Percentiles rank a stretch among this genome's conserved stretches.
Evolutionary conservation across 139 green algal genomes (phyloP).

Genomic region (Astrephomene gubernaculifera): DNA sequence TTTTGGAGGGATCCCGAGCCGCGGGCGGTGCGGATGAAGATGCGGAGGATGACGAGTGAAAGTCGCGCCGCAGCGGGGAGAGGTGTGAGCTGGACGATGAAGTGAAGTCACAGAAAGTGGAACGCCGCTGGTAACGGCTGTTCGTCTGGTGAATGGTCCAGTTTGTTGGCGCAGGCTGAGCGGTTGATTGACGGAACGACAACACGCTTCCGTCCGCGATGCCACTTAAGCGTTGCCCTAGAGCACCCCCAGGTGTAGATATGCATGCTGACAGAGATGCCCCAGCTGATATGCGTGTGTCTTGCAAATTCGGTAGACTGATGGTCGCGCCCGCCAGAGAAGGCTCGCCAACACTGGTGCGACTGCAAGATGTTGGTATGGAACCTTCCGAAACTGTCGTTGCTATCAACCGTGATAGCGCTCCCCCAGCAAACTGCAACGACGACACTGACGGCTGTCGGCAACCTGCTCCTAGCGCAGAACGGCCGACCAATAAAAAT

Average conservation of each 20-base stretch:
- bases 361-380: not conserved
- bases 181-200: no score
- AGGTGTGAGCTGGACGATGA: no score
- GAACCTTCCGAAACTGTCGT: not conserved
- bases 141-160: no score
- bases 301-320: not conserved
- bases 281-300: not conserved
- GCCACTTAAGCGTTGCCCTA: no score
- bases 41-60: no score
- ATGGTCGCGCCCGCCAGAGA: slow-evolving; percentile 6
- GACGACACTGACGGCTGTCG: slow-evolving; percentile 4
- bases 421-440: not conserved
- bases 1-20: not conserved
- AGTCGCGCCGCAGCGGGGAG: no score
- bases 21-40: not conserved
- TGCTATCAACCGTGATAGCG: not conserved
- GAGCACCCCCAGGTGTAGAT: no score
- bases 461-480: not conserved
- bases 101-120: no score
- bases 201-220: no score
- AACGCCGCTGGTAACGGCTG: no score
- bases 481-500: not conserved
- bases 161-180: no score
- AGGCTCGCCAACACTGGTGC: not conserved
- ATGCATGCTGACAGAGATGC: no score